These are phyloP conservation scores for Metschnikowia lunata DNA, from an alignment of 805 yeast species.

Conservation along the genomic window DNA sequence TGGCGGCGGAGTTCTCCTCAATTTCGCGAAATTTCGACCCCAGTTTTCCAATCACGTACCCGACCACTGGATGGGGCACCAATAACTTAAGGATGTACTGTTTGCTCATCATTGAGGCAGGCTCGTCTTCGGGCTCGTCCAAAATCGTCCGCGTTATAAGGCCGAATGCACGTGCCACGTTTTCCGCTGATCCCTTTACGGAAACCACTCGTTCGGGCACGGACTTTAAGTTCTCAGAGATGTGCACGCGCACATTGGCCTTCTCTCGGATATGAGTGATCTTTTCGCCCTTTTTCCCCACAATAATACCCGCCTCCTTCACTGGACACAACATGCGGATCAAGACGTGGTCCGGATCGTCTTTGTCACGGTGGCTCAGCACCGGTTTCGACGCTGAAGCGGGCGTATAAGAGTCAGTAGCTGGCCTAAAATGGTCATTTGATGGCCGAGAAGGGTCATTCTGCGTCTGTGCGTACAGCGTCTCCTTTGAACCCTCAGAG, in stretches of 20 bases:
- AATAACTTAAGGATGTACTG: slow-evolving; percentile 56
- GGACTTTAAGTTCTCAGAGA: slow-evolving; percentile 67
- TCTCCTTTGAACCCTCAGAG: neutral
- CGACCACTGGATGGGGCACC: slow-evolving; percentile 76
- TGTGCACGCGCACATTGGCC: slow-evolving; percentile 62
- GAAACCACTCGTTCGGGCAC: slow-evolving; percentile 71
- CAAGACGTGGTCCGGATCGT: slow-evolving; percentile 59
- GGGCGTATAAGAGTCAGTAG: neutral
- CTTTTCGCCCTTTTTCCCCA: slow-evolving; percentile 77
- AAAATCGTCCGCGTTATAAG: slow-evolving; percentile 61
- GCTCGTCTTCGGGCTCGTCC: slow-evolving; percentile 61
- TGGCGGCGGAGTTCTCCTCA: slow-evolving; percentile 77
- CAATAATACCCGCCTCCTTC: slow-evolving; percentile 69
- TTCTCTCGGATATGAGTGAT: slow-evolving; percentile 59
- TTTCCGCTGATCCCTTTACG: slow-evolving; percentile 70
- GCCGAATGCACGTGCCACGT: slow-evolving; percentile 80
- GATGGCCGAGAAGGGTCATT: neutral
- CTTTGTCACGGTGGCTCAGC: slow-evolving; percentile 37
- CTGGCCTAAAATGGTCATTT: neutral
- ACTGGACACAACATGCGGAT: slow-evolving; percentile 73
- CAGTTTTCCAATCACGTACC: slow-evolving; percentile 73
- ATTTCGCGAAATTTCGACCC: slow-evolving; percentile 75
- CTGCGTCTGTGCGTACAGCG: neutral
- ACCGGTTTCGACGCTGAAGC: slow-evolving; percentile 25
- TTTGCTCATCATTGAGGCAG: slow-evolving; percentile 52